Conservation (phyloP, 176 grass and related monocot species). For the Rhynchospora breviuscula region DNA sequence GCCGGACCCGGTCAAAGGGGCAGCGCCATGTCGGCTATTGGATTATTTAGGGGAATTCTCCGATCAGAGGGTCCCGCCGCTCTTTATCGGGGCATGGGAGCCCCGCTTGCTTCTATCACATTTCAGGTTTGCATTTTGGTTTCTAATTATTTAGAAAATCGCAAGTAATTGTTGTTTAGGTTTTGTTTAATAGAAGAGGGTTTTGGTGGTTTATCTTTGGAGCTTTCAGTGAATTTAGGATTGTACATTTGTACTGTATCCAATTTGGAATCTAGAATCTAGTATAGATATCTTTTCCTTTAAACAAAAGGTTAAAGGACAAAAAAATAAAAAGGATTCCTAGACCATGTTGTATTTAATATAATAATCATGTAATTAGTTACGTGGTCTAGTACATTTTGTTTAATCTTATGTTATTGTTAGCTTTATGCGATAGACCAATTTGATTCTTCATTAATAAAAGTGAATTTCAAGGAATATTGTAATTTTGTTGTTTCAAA, state of each 20-base stretch:
- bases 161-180: neutral
- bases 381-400: neutral
- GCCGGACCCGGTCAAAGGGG: neutral
- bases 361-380: neutral
- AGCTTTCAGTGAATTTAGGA: neutral
- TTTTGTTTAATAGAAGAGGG: neutral
- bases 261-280: neutral
- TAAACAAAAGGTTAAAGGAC: neutral
- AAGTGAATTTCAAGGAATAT: neutral
- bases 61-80: slow-evolving; percentile 65
- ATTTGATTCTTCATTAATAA: neutral
- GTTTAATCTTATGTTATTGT: neutral
- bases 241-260: neutral
- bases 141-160: neutral
- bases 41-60: slow-evolving; percentile 63
- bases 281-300: neutral
- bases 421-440: neutral
- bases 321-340: neutral
- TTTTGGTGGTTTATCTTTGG: neutral
- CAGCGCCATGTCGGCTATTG: slow-evolving; percentile 32
- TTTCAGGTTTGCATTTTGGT: slow-evolving; percentile 53
- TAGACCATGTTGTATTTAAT: neutral
- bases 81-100: slow-evolving; percentile 95
- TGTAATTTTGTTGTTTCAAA: slow-evolving; percentile 1
- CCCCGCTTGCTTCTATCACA: slow-evolving; percentile 75